These are phyloP conservation scores for Podaxis sp. DNA, from an alignment of 768 basidiomycete genomes.

Conservation along the genomic window DNA sequence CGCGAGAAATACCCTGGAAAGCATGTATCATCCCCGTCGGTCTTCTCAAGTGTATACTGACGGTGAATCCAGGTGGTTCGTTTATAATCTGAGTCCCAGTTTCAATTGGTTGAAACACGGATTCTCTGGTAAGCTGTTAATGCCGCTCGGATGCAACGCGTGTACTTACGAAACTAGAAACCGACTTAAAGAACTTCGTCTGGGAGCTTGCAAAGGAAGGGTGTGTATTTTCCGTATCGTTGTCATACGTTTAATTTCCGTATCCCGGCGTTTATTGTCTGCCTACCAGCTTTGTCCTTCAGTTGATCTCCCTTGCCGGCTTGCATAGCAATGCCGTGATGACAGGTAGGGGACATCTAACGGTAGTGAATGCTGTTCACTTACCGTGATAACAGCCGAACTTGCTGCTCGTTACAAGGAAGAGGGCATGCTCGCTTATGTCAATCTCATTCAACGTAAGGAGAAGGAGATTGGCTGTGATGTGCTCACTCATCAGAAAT, in stretches of 20 bases:
- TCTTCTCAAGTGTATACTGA: neutral
- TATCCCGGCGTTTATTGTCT: slow-evolving; percentile 2
- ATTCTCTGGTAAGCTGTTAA: slow-evolving; percentile 48
- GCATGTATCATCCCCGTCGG: slow-evolving; percentile 28
- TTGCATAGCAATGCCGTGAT: slow-evolving; percentile 79
- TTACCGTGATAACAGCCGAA: slow-evolving; percentile 47
- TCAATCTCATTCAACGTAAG: slow-evolving; percentile 80
- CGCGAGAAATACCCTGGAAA: slow-evolving; percentile 69
- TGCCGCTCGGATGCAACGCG: neutral
- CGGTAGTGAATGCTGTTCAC: neutral
- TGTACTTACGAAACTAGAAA: slow-evolving; percentile 37
- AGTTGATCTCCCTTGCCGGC: slow-evolving; percentile 87
- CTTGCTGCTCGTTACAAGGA: slow-evolving; percentile 75
- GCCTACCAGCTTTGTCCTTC: slow-evolving; percentile 71
- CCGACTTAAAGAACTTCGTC: slow-evolving; percentile 76
- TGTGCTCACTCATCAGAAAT: slow-evolving; percentile 93
- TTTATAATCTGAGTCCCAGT: slow-evolving; percentile 91
- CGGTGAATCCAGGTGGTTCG: slow-evolving; percentile 57
- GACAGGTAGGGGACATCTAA: slow-evolving; percentile 47
- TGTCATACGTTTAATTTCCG: neutral
- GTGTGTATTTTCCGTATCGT: slow-evolving; percentile 28
- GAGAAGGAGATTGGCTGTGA: slow-evolving; percentile 88
- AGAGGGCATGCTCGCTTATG: slow-evolving; percentile 92
- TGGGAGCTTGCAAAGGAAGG: slow-evolving; percentile 92
- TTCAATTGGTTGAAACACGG: slow-evolving; percentile 91